Evolutionary conservation across 2,329 filamentous ascomycete genomes (phyloP).

Genomic region (Ophiocordyceps camponoti-rufipedis): DNA sequence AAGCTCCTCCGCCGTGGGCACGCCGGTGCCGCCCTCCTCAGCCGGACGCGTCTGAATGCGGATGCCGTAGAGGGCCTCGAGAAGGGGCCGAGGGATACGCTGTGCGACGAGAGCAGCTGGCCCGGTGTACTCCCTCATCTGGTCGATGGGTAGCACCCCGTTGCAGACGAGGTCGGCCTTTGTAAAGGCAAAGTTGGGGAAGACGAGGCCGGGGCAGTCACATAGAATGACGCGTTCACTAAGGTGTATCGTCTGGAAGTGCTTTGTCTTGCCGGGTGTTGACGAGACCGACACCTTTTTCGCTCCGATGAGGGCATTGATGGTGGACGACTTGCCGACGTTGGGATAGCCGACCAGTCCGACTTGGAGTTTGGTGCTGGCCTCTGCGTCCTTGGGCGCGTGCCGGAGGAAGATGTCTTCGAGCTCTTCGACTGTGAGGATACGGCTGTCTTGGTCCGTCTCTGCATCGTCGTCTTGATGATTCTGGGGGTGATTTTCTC

Average conservation of each 20-base stretch:
- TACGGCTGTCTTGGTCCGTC: constrained; percentile 41
- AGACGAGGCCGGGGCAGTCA: constrained; percentile 96
- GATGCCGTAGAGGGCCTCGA: constrained; percentile 90
- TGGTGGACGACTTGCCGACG: constrained; percentile 96
- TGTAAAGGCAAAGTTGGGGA: constrained; percentile 92
- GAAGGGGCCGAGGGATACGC: constrained; percentile 70
- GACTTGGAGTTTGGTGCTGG: constrained; percentile 58
- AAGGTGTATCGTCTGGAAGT: constrained; percentile 95
- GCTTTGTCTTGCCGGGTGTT: constrained; percentile 96
- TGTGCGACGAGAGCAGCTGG: constrained; percentile 68
- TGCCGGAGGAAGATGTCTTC: constrained; percentile 75
- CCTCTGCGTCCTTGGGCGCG: constrained; percentile 30
- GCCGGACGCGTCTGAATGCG: constrained; percentile 61
- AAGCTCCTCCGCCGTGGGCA: constrained; percentile 70
- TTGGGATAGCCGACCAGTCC: constrained; percentile 96
- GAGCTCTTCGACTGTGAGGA: constrained; percentile 82
- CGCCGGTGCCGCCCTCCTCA: constrained; percentile 85
- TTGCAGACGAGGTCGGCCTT: constrained; percentile 94
- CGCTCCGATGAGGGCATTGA: constrained; percentile 94
- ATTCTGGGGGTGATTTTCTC: neutral
- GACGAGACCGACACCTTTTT: constrained; percentile 98
- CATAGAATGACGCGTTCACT: constrained; percentile 80
- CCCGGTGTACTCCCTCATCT: constrained; percentile 81
- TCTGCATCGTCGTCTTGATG: constrained; percentile 5
- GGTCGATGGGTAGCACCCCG: constrained; percentile 88